A percentile compares a stretch with the other conserved stretches of the same genome.
Conservation (phyloP, 805 yeast genomes). For the Zygotorulaspora danielsina region DNA sequence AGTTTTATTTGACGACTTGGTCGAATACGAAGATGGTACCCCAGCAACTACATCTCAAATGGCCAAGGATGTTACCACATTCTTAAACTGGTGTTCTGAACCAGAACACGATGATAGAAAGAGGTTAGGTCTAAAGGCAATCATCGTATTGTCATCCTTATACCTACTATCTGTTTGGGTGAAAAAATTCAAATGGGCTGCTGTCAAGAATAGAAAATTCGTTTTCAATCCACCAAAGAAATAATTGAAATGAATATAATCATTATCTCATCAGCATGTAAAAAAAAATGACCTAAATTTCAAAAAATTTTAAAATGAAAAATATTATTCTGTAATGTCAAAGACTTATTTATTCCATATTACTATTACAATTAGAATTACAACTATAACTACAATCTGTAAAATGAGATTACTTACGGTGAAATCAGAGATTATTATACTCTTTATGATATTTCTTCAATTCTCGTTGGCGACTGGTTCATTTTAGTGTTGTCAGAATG, state of each 20-base stretch:
- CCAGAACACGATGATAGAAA: conserved; percentile 99
- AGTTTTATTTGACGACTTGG: conserved; percentile 94
- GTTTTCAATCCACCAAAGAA: conserved; percentile 84
- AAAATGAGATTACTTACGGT: too few relatives aligned
- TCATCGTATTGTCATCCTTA: conserved; percentile 71
- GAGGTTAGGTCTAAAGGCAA: conserved; percentile 91
- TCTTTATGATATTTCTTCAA: too few relatives aligned
- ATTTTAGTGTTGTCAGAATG: too few relatives aligned
- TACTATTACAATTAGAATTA: conserved; percentile 4
- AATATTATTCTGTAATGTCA: conserved; percentile 8
- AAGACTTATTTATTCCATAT: conserved; percentile 12
- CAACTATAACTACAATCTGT: not conserved
- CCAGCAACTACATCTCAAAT: conserved; percentile 97
- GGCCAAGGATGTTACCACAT: conserved; percentile 97
- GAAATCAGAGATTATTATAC: too few relatives aligned
- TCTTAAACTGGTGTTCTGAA: conserved; percentile 97
- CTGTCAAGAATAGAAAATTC: conserved; percentile 91
- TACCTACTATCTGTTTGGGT: conserved; percentile 84
- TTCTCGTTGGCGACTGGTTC: too few relatives aligned
- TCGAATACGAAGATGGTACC: conserved; percentile 98
- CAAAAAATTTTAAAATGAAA: conserved; percentile 3
- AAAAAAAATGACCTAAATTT: conserved; percentile 2
- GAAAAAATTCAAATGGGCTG: conserved; percentile 97
- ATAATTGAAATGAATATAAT: conserved; percentile 1
- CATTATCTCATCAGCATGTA: conserved; percentile 3